phyloP scores from a whole-genome alignment of 169 alveolate species.

The Cryptosporidium muris region DNA sequence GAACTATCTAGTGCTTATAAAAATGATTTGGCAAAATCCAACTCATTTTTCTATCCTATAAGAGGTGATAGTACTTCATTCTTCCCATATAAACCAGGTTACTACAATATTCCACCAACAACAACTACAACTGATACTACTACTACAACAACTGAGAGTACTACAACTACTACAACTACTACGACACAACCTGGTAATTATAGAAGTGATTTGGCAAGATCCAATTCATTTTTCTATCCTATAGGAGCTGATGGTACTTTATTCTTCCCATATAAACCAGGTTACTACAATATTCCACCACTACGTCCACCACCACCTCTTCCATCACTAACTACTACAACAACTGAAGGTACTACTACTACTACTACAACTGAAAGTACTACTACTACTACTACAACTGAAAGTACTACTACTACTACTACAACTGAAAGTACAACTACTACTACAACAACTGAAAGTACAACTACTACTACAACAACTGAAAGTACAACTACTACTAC shows the following conservation, averaged over 20 bases:
- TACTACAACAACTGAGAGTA: constrained; percentile 1
- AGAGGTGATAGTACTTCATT: too few species aligned
- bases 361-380: constrained; percentile 31
- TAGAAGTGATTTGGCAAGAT: neutral
- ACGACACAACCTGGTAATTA: neutral
- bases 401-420: constrained; percentile 15
- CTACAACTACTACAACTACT: neutral
- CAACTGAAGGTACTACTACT: neutral
- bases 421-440: constrained; percentile 14
- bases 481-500: constrained; percentile 35
- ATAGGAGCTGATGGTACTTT: constrained; percentile 19
- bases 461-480: constrained; percentile 39
- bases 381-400: constrained; percentile 14
- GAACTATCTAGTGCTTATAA: too few species aligned
- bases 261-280: constrained; percentile 15
- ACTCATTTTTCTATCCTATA: too few species aligned
- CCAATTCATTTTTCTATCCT: constrained; percentile 38
- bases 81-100: too few species aligned
- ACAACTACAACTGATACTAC: constrained; percentile 9
- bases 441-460: constrained; percentile 13
- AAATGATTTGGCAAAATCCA: too few species aligned
- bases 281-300: constrained; percentile 1
- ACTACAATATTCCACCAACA: neutral
- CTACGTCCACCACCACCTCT: too few species aligned
- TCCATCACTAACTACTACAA: constrained; percentile 1